These are phyloP conservation scores for Aspergillus sp. DNA, from an alignment of 2,329 filamentous ascomycete species.

Conservation along the genomic window DNA sequence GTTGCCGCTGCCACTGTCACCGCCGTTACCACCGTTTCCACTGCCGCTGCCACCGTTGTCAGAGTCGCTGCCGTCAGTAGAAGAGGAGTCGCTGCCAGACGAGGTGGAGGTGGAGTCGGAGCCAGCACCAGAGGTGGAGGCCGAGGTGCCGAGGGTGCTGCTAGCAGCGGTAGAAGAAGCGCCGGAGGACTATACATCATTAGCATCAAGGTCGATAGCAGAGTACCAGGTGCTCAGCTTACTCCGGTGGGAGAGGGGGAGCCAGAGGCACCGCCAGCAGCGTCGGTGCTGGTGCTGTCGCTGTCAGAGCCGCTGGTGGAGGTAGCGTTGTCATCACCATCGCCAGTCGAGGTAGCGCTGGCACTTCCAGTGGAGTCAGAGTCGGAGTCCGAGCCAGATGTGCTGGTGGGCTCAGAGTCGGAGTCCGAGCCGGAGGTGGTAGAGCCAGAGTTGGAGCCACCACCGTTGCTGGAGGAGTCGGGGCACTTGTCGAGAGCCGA, in stretches of 20 bases:
- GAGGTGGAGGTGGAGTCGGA: constrained; percentile 12
- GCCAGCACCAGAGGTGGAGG: neutral
- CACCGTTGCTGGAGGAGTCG: neutral
- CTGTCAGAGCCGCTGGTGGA: constrained; percentile 23
- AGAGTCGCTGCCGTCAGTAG: too few relatives aligned
- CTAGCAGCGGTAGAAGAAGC: constrained; percentile 14
- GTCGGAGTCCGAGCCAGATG: neutral
- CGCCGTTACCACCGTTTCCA: constrained; percentile 16
- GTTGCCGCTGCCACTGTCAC: constrained; percentile 4
- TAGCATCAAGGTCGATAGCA: neutral
- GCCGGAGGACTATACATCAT: neutral
- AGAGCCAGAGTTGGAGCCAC: neutral
- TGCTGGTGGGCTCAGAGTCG: neutral
- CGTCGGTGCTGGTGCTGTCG: constrained; percentile 6
- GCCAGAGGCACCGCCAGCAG: neutral
- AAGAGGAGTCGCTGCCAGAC: neutral
- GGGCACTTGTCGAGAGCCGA: constrained; percentile 38
- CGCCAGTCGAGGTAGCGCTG: neutral
- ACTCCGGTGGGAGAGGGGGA: constrained; percentile 1
- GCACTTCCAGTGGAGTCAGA: constrained; percentile 12
- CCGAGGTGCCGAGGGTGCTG: constrained; percentile 9
- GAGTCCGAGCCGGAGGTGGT: neutral
- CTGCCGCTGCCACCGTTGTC: constrained; percentile 5
- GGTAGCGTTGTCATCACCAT: constrained; percentile 6
- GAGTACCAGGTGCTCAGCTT: neutral